Conservation (phyloP, 2,329 filamentous ascomycete genomes). For the Emydomyces testavorans region DNA sequence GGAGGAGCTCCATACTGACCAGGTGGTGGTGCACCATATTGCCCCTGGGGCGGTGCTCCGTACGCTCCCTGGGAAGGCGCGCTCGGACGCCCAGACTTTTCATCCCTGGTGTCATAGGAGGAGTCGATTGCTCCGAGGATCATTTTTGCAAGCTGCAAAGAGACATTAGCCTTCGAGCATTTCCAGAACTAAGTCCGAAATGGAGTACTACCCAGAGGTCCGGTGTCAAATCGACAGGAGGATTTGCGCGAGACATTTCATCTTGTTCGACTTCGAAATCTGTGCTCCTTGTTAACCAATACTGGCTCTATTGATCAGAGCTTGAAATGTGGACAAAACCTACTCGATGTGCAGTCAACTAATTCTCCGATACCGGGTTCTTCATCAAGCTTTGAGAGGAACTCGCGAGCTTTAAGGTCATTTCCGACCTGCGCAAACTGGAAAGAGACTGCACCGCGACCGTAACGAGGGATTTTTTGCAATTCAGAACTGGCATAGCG, state of each 20-base stretch:
- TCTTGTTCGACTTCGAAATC: slow-evolving; percentile 58
- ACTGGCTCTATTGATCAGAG: not conserved
- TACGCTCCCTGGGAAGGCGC: slow-evolving; percentile 2
- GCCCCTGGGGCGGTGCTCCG: slow-evolving; percentile 21
- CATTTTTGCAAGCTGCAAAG: slow-evolving; percentile 48
- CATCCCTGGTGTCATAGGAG: slow-evolving; percentile 55
- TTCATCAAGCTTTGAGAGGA: slow-evolving; percentile 52
- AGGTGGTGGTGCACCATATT: slow-evolving; percentile 20
- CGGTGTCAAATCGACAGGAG: slow-evolving; percentile 51
- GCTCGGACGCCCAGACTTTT: slow-evolving; percentile 33
- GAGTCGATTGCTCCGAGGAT: slow-evolving; percentile 56
- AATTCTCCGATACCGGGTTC: slow-evolving; percentile 50
- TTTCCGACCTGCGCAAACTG: slow-evolving; percentile 61
- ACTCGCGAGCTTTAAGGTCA: slow-evolving; percentile 52
- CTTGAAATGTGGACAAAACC: slow-evolving; percentile 23
- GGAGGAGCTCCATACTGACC: slow-evolving; percentile 28
- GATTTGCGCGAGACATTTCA: slow-evolving; percentile 51
- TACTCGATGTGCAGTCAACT: slow-evolving; percentile 59
- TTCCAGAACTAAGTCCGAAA: not conserved
- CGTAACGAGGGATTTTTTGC: slow-evolving; percentile 40
- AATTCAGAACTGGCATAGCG: slow-evolving; percentile 44
- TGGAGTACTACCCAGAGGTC: slow-evolving; percentile 46
- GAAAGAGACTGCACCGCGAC: slow-evolving; percentile 50
- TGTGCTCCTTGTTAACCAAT: slow-evolving; percentile 24
- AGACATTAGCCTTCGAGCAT: not conserved